Conservation (phyloP, 352 stramenopile species). For the Halophytophthora polymorphica region DNA sequence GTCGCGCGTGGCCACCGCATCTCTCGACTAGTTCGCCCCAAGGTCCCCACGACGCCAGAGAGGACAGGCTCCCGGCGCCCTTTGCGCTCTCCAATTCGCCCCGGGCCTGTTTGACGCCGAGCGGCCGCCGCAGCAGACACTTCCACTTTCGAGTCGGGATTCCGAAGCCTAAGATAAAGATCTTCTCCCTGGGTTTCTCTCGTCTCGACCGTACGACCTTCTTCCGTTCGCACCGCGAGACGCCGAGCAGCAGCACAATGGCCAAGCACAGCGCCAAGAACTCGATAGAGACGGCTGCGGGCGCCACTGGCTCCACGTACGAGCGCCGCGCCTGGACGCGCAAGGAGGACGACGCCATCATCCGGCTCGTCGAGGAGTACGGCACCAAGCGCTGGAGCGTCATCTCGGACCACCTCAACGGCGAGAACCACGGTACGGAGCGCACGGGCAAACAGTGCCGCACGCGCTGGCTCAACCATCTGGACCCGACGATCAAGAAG, state of each 20-base stretch:
- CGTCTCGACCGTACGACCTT: no score
- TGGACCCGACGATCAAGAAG: constrained; percentile 86
- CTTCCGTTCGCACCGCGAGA: background rate
- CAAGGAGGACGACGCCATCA: constrained; percentile 85
- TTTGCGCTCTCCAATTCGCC: no score
- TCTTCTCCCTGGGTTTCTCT: no score
- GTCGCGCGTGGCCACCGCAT: no score
- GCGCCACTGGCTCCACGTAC: constrained; percentile 53
- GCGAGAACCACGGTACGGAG: constrained; percentile 80
- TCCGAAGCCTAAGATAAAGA: no score
- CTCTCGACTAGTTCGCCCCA: no score
- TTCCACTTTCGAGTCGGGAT: no score
- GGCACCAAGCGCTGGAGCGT: constrained; percentile 86
- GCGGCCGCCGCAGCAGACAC: no score
- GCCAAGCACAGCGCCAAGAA: constrained; percentile 52
- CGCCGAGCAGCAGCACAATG: constrained; percentile 26
- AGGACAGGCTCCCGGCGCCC: no score
- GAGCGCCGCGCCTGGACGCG: constrained; percentile 81
- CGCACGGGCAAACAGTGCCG: constrained; percentile 84
- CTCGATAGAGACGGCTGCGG: constrained; percentile 29
- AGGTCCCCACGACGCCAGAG: no score
- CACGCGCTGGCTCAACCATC: constrained; percentile 80
- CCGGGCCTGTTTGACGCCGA: no score
- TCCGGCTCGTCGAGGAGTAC: constrained; percentile 82
- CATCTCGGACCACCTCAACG: constrained; percentile 85